Evolutionary conservation across 169 alveolate species (phyloP).

Genomic region (Plasmodium adleri): DNA sequence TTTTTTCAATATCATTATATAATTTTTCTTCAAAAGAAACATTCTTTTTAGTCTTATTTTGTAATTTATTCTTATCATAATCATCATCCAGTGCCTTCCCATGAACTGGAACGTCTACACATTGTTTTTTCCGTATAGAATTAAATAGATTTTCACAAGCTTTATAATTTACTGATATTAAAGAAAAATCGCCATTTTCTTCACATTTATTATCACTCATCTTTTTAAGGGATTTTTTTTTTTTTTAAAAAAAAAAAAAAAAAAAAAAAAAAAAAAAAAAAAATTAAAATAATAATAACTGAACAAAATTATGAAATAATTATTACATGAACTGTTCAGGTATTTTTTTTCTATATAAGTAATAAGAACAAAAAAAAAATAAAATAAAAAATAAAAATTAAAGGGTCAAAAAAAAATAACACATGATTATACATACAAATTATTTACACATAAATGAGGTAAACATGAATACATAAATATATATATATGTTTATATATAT

Average conservation of each 20-base stretch:
- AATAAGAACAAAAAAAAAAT: too few species aligned
- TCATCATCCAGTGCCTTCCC: conserved; percentile 13
- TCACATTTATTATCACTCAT: neutral
- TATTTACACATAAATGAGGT: too few species aligned
- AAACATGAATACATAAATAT: too few species aligned
- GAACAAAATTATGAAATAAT: neutral
- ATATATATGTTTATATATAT: too few species aligned
- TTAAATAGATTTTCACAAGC: conserved; percentile 35
- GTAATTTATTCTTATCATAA: neutral
- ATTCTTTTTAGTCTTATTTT: conserved; percentile 10
- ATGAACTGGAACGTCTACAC: conserved; percentile 19
- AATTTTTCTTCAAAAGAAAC: conserved; percentile 15
- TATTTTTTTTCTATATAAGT: too few species aligned
- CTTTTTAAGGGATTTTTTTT: neutral
- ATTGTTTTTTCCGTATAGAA: neutral
- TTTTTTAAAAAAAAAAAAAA: neutral
- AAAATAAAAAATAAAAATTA: too few species aligned
- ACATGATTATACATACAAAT: too few species aligned
- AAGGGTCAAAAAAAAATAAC: too few species aligned
- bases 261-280: neutral
- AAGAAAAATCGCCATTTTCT: conserved; percentile 1
- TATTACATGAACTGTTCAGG: too few species aligned
- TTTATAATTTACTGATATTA: conserved; percentile 33
- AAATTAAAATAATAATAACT: neutral
- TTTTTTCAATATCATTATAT: neutral